Conservation (phyloP, 352 stramenopile genomes). For the Phytophthora tentaculata region DNA sequence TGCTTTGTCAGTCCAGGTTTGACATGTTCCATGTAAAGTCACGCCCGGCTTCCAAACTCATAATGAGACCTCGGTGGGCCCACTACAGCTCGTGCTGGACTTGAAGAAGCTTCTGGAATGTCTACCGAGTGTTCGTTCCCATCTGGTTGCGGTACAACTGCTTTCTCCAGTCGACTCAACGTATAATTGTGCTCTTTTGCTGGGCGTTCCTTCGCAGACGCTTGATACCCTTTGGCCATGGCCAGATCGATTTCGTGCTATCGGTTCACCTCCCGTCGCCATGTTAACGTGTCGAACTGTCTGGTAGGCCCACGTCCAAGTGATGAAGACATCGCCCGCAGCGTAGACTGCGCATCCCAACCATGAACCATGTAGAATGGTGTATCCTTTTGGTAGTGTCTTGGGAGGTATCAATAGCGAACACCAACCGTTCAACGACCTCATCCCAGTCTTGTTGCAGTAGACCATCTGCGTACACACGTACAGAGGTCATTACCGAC, state of each 20-base stretch:
- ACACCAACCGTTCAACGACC: too few species aligned
- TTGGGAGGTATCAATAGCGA: constrained; percentile 4
- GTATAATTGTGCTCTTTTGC: not conserved
- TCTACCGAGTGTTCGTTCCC: not conserved
- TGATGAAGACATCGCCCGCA: not conserved
- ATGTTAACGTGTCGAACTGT: not conserved
- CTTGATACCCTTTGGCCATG: not conserved
- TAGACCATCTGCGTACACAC: constrained; percentile 1
- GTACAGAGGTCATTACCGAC: constrained; percentile 1
- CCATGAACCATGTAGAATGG: constrained; percentile 6
- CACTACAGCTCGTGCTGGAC: not conserved
- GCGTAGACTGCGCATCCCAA: not conserved
- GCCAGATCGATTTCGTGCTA: not conserved
- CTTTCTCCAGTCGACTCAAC: not conserved
- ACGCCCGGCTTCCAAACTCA: not conserved
- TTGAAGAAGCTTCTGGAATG: too few species aligned
- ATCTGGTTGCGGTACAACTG: not conserved
- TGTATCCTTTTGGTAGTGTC: not conserved
- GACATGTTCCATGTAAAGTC: not conserved
- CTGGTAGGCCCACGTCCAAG: not conserved
- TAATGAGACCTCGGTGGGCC: not conserved
- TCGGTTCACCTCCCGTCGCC: constrained; percentile 6
- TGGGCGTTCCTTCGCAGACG: not conserved
- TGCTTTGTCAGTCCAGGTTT: not conserved
- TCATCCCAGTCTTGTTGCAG: too few species aligned